A percentile compares a stretch with the other conserved stretches of the same genome.
Conservation (phyloP, 2,329 filamentous ascomycete species). For the Aschersonia sp. region DNA sequence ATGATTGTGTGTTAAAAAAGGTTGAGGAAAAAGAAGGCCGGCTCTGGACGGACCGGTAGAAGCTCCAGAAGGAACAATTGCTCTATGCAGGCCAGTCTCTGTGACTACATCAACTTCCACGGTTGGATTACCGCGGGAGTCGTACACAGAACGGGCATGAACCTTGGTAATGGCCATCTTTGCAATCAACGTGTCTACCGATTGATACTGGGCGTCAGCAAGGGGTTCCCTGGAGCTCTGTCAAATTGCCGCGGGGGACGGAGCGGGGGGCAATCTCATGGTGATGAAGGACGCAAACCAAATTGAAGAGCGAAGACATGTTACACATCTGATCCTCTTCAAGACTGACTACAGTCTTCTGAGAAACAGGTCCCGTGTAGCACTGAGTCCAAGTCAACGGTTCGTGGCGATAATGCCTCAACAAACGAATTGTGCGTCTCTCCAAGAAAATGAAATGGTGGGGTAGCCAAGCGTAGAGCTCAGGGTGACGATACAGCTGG, state of each 20-base stretch:
- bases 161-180: conserved; percentile 86
- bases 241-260: not conserved
- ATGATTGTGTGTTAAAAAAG: conserved; percentile 7
- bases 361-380: not conserved
- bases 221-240: not conserved
- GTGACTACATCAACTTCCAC: conserved; percentile 97
- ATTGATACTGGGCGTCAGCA: not conserved
- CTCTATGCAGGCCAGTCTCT: conserved; percentile 90
- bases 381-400: not conserved
- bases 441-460: not conserved
- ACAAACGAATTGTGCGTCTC: not conserved
- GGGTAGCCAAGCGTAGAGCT: not conserved
- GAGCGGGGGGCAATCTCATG: too few species aligned
- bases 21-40: conserved; percentile 4
- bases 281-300: too few species aligned
- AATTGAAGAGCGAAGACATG: too few species aligned
- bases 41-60: conserved; percentile 59
- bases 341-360: too few species aligned
- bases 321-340: too few species aligned
- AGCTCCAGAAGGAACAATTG: conserved; percentile 92
- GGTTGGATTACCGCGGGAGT: conserved; percentile 96
- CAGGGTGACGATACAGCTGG: not conserved
- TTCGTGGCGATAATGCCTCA: not conserved
- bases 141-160: conserved; percentile 90
- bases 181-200: conserved; percentile 8